Evolutionary conservation across 371 early-diverging fungal genomes (phyloP).

Genomic region (Funneliformis caledonium): DNA sequence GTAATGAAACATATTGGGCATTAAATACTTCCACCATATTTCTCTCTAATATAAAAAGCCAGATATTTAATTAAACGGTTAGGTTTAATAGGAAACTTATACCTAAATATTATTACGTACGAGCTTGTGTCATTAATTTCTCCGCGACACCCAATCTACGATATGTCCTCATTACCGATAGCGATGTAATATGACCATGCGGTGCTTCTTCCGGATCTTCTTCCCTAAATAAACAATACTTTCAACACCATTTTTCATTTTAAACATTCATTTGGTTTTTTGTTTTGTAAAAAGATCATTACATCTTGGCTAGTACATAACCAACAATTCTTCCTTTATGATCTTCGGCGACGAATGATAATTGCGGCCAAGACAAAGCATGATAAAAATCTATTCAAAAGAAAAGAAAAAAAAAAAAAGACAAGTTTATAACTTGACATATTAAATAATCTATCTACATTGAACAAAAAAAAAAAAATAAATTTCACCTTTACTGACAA

Average conservation of each 20-base stretch:
- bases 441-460: neutral
- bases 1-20: slow-evolving; percentile 89
- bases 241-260: neutral
- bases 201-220: slow-evolving; percentile 73
- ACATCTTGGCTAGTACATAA: slow-evolving; percentile 97
- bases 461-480: neutral
- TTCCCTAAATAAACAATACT: slow-evolving; percentile 65
- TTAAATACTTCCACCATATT: slow-evolving; percentile 90
- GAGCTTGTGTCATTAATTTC: slow-evolving; percentile 92
- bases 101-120: slow-evolving; percentile 50
- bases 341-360: slow-evolving; percentile 94
- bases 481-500: slow-evolving; percentile 58
- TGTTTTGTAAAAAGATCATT: slow-evolving; percentile 43
- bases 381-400: slow-evolving; percentile 83
- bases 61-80: slow-evolving; percentile 7
- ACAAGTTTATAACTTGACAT: too few relatives aligned
- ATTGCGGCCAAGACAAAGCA: slow-evolving; percentile 94
- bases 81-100: neutral
- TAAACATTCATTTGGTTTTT: neutral
- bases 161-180: slow-evolving; percentile 95
- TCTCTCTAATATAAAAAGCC: slow-evolving; percentile 53
- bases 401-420: neutral
- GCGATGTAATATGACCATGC: slow-evolving; percentile 96
- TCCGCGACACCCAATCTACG: slow-evolving; percentile 95
- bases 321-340: slow-evolving; percentile 91